Evolutionary conservation across 345 rosid species (phyloP).

Genomic region (Populus ilicifolia): DNA sequence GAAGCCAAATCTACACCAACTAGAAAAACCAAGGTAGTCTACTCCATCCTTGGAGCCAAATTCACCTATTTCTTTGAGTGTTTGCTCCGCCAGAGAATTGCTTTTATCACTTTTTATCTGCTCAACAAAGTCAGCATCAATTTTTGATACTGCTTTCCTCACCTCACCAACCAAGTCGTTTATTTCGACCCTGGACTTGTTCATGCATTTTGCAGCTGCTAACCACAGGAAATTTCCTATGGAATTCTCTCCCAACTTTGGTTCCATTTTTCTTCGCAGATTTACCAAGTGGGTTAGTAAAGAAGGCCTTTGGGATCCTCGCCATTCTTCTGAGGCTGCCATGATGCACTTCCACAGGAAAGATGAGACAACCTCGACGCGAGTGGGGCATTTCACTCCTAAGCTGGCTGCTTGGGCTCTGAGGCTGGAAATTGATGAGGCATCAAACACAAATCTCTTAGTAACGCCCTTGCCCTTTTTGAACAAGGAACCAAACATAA

Average conservation of each 20-base stretch:
- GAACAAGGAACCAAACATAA: constrained; percentile 30
- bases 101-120: constrained; percentile 14
- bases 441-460: constrained; percentile 15
- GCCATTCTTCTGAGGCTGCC: constrained; percentile 17
- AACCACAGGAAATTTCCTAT: constrained; percentile 33
- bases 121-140: constrained; percentile 25
- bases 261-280: constrained; percentile 32
- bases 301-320: constrained; percentile 22
- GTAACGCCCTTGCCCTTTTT: constrained; percentile 31
- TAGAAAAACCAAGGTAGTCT: constrained; percentile 27
- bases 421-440: background rate
- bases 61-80: constrained; percentile 13
- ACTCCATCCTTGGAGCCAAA: constrained; percentile 9
- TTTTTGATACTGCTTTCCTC: constrained; percentile 24
- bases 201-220: constrained; percentile 20
- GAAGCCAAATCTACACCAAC: constrained; percentile 38
- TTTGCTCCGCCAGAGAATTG: constrained; percentile 10
- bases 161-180: constrained; percentile 22
- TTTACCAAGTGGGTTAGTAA: constrained; percentile 31
- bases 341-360: constrained; percentile 24
- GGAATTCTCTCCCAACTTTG: constrained; percentile 18
- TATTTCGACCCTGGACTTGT: constrained; percentile 6
- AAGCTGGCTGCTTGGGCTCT: background rate
- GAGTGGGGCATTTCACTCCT: constrained; percentile 13
- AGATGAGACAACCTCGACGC: constrained; percentile 18